Percentiles rank a stretch among this genome's conserved stretches.
phyloP scores from a whole-genome alignment of 495 filamentous ascomycete species.

The Penicillium antarcticum region DNA sequence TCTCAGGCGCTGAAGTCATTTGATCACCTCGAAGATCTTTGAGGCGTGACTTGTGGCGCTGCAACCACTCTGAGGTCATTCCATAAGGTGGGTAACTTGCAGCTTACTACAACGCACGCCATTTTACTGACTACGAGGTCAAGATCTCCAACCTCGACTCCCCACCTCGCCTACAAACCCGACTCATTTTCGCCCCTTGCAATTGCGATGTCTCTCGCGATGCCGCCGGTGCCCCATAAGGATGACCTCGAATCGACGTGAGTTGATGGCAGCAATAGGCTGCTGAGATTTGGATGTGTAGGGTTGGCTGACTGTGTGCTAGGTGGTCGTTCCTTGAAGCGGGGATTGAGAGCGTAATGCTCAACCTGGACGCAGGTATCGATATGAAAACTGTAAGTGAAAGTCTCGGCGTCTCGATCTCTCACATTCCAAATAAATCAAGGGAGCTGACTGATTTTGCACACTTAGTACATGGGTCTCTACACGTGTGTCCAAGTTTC shows the following conservation, averaged over 20 bases:
- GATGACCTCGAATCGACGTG: constrained; percentile 85
- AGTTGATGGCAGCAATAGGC: constrained; percentile 26
- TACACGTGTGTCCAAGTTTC: constrained; percentile 69
- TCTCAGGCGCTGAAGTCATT: not conserved
- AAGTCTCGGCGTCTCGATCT: not conserved
- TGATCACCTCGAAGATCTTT: not conserved
- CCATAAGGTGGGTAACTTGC: not conserved
- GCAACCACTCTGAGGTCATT: constrained; percentile 7
- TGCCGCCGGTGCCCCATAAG: constrained; percentile 58
- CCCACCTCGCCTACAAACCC: not conserved
- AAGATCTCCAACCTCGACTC: not conserved
- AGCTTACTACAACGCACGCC: not conserved
- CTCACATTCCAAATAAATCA: not conserved
- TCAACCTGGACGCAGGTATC: constrained; percentile 81
- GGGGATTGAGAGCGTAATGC: constrained; percentile 91
- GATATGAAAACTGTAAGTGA: constrained; percentile 82
- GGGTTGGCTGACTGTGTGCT: constrained; percentile 13
- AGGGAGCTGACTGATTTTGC: constrained; percentile 10
- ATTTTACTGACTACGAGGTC: not conserved
- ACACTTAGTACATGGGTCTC: constrained; percentile 83
- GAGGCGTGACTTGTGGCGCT: constrained; percentile 23
- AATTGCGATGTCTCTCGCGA: constrained; percentile 34
- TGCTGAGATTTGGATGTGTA: not conserved
- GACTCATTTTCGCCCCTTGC: constrained; percentile 9
- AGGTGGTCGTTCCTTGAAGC: constrained; percentile 88